phyloP scores from a whole-genome alignment of 2,329 filamentous ascomycete species.

The Macrophomina pseudophaseolina region DNA sequence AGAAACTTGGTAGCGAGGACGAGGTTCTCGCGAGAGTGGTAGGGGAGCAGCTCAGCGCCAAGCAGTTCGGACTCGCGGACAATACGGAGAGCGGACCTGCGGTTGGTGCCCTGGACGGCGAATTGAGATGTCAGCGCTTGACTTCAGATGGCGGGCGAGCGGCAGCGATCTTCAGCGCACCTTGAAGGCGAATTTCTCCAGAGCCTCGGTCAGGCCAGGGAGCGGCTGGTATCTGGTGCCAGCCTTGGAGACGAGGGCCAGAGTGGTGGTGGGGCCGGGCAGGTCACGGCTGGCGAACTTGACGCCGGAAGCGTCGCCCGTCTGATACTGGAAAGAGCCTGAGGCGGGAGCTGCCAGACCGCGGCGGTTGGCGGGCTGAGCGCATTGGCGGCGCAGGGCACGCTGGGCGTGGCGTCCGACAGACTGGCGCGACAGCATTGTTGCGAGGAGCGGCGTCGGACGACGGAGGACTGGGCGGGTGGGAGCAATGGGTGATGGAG shows the following conservation, averaged over 20 bases:
- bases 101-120: slow-evolving; percentile 74
- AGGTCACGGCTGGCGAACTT: slow-evolving; percentile 93
- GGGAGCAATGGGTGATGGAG: slow-evolving; percentile 50
- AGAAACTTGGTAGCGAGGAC: slow-evolving; percentile 95
- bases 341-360: slow-evolving; percentile 71
- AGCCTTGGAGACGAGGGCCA: slow-evolving; percentile 91
- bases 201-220: slow-evolving; percentile 85
- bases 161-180: slow-evolving; percentile 52
- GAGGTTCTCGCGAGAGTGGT: slow-evolving; percentile 91
- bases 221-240: slow-evolving; percentile 90
- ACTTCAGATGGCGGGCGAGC: slow-evolving; percentile 20
- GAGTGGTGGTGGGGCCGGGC: slow-evolving; percentile 84
- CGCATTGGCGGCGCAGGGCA: slow-evolving; percentile 64
- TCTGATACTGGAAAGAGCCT: slow-evolving; percentile 84
- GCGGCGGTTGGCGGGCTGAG: slow-evolving; percentile 61
- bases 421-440: slow-evolving; percentile 72
- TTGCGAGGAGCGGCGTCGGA: slow-evolving; percentile 43
- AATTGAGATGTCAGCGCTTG: slow-evolving; percentile 32
- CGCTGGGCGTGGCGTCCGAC: slow-evolving; percentile 68
- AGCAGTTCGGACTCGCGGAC: slow-evolving; percentile 94
- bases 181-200: slow-evolving; percentile 98
- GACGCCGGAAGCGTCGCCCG: slow-evolving; percentile 82
- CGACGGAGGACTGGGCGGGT: slow-evolving; percentile 54
- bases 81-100: slow-evolving; percentile 89
- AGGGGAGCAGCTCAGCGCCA: slow-evolving; percentile 84